Conservation (phyloP, 164 flowering plant genomes). For the Nymphaea colorata region DNA sequence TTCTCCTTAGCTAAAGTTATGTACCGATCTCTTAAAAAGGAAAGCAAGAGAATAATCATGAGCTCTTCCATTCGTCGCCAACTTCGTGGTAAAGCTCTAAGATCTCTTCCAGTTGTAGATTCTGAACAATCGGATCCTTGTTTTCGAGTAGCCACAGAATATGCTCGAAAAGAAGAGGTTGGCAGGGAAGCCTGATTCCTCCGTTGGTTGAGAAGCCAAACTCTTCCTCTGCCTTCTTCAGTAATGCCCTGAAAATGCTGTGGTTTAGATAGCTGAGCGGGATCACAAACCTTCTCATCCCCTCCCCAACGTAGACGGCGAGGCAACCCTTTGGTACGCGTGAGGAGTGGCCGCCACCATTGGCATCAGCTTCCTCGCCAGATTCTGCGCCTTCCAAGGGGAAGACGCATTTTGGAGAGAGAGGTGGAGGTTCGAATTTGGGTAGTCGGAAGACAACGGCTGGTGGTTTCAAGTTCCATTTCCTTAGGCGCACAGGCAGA, state of each 20-base stretch:
- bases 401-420: conserved; percentile 7
- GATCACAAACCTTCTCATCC: too few relatives aligned
- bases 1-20: too few relatives aligned
- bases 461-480: conserved; percentile 1
- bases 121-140: conserved; percentile 7
- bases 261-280: too few relatives aligned
- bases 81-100: conserved; percentile 1
- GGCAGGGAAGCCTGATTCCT: conserved; percentile 9
- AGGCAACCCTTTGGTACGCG: background rate
- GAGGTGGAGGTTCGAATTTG: background rate
- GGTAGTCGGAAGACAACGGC: background rate
- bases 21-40: too few relatives aligned
- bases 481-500: conserved; percentile 7
- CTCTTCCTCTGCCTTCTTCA: too few relatives aligned
- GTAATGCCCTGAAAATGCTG: too few relatives aligned
- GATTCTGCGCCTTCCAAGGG: background rate
- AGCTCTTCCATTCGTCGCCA: too few relatives aligned
- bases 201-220: conserved; percentile 4
- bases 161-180: conserved; percentile 10
- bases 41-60: too few relatives aligned
- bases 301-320: too few relatives aligned
- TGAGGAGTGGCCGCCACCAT: background rate
- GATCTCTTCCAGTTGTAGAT: conserved; percentile 4
- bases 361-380: background rate
- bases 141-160: conserved; percentile 10